Evolutionary conservation across 768 basidiomycete genomes (phyloP).

Genomic region (Calocybe gangraenosa): DNA sequence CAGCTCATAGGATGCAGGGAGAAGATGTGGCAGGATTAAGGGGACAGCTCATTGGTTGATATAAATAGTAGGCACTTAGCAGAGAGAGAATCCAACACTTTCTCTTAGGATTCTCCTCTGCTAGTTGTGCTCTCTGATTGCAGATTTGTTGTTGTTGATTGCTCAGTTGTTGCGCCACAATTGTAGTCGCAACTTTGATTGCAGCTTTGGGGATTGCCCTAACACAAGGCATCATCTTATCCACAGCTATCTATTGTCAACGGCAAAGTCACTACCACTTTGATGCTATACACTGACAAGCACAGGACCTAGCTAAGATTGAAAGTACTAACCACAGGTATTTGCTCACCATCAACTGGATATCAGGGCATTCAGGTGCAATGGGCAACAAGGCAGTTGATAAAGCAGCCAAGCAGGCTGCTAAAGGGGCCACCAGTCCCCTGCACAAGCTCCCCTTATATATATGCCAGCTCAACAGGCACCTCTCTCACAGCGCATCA

Average conservation of each 20-base stretch:
- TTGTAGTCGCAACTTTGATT: too few relatives aligned
- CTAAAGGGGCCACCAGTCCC: not conserved
- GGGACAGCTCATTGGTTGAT: too few relatives aligned
- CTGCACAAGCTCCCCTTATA: not conserved
- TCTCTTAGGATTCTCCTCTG: too few relatives aligned
- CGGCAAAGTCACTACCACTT: conserved; percentile 3
- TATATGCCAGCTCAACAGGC: not conserved
- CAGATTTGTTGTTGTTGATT: too few relatives aligned
- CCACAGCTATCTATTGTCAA: not conserved
- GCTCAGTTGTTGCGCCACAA: too few relatives aligned
- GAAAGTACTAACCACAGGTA: not conserved
- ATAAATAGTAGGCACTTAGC: too few relatives aligned
- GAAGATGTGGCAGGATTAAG: too few relatives aligned
- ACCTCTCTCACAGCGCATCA: not conserved
- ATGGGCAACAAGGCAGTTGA: conserved; percentile 1
- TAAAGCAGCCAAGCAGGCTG: not conserved
- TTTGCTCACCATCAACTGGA: not conserved
- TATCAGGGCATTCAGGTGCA: not conserved
- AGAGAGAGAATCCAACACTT: too few relatives aligned
- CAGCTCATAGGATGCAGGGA: too few relatives aligned
- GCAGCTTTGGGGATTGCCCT: too few relatives aligned
- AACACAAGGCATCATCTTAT: not conserved
- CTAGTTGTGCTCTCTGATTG: too few relatives aligned
- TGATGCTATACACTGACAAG: not conserved
- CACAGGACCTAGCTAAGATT: not conserved